Evolutionary conservation across 2,329 filamentous ascomycete species (phyloP).

Genomic region (Aschersonia sp.): DNA sequence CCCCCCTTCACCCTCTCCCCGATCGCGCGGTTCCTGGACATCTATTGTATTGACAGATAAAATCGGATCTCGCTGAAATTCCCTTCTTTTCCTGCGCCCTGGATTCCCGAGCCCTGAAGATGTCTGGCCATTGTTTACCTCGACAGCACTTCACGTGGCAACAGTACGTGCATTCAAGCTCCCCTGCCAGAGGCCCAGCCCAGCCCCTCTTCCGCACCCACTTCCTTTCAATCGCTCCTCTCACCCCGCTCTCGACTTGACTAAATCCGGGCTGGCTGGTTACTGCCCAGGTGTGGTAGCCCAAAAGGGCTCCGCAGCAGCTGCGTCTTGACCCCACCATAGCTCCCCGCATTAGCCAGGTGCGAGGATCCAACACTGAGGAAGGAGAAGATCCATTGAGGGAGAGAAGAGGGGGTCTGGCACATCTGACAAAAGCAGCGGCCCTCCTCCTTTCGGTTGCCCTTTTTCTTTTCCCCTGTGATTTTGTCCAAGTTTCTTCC

Average conservation of each 20-base stretch:
- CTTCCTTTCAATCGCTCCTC: not conserved
- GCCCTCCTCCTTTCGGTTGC: not conserved
- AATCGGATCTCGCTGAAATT: no score
- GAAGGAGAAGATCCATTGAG: not conserved
- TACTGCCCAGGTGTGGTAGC: not conserved
- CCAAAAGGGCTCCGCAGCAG: not conserved
- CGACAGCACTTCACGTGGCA: no score
- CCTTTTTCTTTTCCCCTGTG: not conserved
- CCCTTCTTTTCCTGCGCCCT: no score
- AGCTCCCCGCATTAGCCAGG: slow-evolving; percentile 1
- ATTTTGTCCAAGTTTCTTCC: no score
- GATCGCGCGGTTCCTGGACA: no score
- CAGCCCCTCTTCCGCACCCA: not conserved
- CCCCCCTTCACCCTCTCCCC: no score
- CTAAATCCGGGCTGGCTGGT: not conserved
- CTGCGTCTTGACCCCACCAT: slow-evolving; percentile 2
- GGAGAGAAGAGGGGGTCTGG: not conserved
- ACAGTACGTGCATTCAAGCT: no score
- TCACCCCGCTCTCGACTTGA: not conserved
- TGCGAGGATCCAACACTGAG: not conserved
- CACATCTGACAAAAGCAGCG: not conserved
- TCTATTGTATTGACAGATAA: no score
- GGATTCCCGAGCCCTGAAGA: no score
- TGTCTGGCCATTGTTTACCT: no score
- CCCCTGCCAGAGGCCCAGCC: no score